Conservation (phyloP, 139 green algal species). For the Haematococcus lacustris region DNA sequence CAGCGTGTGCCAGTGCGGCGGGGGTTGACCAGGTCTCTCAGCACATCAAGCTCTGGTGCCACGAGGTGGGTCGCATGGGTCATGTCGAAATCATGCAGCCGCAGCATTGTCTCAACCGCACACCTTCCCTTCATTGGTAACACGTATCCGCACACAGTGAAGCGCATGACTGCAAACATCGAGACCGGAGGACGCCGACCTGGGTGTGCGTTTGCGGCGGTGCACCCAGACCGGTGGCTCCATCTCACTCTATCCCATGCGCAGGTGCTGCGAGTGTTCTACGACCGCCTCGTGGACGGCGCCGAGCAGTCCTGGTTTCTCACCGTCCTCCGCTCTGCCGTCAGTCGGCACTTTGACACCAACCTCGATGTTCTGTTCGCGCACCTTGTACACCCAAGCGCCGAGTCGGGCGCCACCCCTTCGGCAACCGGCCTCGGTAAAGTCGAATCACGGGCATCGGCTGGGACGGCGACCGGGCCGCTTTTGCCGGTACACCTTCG, state of each 20-base stretch:
- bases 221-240: too few relatives aligned
- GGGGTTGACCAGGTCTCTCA: too few relatives aligned
- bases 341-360: slow-evolving; percentile 16
- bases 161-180: too few relatives aligned
- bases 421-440: neutral
- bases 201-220: too few relatives aligned
- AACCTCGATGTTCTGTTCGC: slow-evolving; percentile 32
- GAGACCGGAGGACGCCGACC: too few relatives aligned
- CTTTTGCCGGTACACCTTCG: too few relatives aligned
- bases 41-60: slow-evolving; percentile 24
- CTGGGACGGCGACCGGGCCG: neutral
- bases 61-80: slow-evolving; percentile 14
- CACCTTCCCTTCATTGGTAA: neutral
- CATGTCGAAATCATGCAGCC: too few relatives aligned
- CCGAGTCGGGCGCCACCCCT: neutral
- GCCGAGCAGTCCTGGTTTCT: slow-evolving; percentile 45
- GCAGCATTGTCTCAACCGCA: neutral
- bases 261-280: slow-evolving; percentile 45
- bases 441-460: slow-evolving; percentile 5
- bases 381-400: too few relatives aligned
- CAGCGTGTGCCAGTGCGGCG: neutral
- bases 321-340: slow-evolving; percentile 15
- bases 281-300: slow-evolving; percentile 43
- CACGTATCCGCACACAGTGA: too few relatives aligned
- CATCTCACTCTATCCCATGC: too few relatives aligned